These are phyloP conservation scores for Shiraia bambusicola DNA, from an alignment of 2,329 filamentous ascomycete species.

Conservation along the genomic window DNA sequence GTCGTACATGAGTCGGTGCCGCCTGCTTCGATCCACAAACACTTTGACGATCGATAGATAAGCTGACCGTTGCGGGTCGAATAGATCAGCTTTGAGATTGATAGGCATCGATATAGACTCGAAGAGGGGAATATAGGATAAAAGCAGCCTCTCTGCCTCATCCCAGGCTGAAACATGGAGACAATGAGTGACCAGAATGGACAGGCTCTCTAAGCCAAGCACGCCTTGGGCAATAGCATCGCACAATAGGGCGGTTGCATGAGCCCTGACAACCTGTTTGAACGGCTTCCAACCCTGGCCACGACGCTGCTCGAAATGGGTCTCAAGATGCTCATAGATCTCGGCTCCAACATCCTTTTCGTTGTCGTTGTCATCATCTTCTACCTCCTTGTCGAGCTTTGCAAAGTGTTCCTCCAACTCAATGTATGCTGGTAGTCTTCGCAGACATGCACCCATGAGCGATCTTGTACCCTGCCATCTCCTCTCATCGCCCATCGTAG, in stretches of 20 bases:
- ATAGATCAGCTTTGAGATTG: conserved; percentile 30
- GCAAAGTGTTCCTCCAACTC: conserved; percentile 43
- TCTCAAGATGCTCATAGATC: conserved; percentile 46
- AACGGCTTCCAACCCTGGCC: conserved; percentile 44
- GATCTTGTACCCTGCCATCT: conserved; percentile 40
- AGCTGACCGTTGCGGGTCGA: conserved; percentile 25
- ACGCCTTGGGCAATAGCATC: conserved; percentile 40
- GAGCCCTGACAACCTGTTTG: conserved; percentile 45
- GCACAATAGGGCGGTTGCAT: conserved; percentile 42
- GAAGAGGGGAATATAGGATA: conserved; percentile 27
- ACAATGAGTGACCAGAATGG: conserved; percentile 34
- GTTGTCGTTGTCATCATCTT: conserved; percentile 35
- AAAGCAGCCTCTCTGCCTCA: conserved; percentile 39
- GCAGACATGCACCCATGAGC: conserved; percentile 43
- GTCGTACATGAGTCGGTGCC: conserved; percentile 39
- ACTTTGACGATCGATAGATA: conserved; percentile 30
- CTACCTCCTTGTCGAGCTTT: conserved; percentile 32
- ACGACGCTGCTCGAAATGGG: conserved; percentile 33
- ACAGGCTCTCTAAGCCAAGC: conserved; percentile 25
- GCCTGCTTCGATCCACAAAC: conserved; percentile 33
- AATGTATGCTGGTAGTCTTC: conserved; percentile 46
- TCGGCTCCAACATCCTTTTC: conserved; percentile 41
- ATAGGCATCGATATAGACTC: conserved; percentile 28
- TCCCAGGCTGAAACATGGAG: conserved; percentile 34
- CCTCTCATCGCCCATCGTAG: conserved; percentile 18